Conservation (phyloP, 306 rosid species). For the Styphnolobium japonicum region DNA sequence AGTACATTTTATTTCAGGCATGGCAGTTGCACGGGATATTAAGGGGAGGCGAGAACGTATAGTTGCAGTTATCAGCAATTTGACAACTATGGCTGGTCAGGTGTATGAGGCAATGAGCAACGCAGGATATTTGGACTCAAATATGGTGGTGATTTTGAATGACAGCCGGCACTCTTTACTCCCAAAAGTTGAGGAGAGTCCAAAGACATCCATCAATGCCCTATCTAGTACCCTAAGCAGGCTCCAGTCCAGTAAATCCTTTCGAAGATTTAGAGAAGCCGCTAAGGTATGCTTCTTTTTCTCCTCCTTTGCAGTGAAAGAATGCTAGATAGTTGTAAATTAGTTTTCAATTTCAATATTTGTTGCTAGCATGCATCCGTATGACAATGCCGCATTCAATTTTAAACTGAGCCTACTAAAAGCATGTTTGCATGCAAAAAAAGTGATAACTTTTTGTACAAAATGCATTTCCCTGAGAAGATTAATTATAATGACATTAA, state of each 20-base stretch:
- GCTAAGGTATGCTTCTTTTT: slow-evolving; percentile 66
- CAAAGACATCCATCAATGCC: slow-evolving; percentile 68
- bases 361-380: slow-evolving; percentile 12
- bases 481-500: background rate
- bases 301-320: slow-evolving; percentile 12
- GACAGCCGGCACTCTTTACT: slow-evolving; percentile 84
- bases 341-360: background rate
- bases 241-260: slow-evolving; percentile 90
- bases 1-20: slow-evolving; percentile 51
- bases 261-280: slow-evolving; percentile 83
- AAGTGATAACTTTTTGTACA: background rate
- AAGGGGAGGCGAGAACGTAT: slow-evolving; percentile 81
- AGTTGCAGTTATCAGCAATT: slow-evolving; percentile 78
- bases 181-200: slow-evolving; percentile 69
- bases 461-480: background rate
- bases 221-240: slow-evolving; percentile 84
- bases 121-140: slow-evolving; percentile 88
- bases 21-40: slow-evolving; percentile 92
- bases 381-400: background rate
- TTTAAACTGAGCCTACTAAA: background rate
- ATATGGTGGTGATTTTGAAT: slow-evolving; percentile 84
- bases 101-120: slow-evolving; percentile 88
- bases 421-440: background rate
- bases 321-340: slow-evolving; percentile 5
- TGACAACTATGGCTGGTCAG: slow-evolving; percentile 90